Evolutionary conservation across 106 monocot genomes (phyloP), one percentile per base, ranked within the genome.

Genomic region (Chionographis japonica): DNA sequence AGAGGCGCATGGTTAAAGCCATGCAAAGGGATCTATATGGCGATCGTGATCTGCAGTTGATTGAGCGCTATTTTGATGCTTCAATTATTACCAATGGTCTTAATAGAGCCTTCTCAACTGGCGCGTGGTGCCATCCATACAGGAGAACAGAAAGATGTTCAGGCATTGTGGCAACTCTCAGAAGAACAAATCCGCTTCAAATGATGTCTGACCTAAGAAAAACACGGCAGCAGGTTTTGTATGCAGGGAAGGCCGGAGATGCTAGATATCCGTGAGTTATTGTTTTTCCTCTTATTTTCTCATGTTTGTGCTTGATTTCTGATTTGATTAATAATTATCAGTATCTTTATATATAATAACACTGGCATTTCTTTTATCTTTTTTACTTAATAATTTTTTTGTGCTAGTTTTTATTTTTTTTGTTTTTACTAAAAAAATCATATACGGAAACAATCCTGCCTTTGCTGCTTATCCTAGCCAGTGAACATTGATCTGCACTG

Each of bases 231-330:
- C 92, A 87, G 37, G 87, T 92, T 73, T 73, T 76, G 58, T 98
- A 98, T 76, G 85, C 87, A 46, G 89, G 97, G 49, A 98, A 98
- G 72, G 82, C 81, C 17, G 97, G 97, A 41, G 92, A 98, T 81
- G 86, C 92, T n/a, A 82, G 97, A 92, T 98, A 87, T 74, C 97
- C 97, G 97, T 98, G 82, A 85, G 90, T 86, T 41, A 18, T 14
- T 68, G 56, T 64, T 66, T 17, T 50, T 42, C 16, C 58, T 61
- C 40, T 37, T 18, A 42, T 53, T 50, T 6, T 53, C 27, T 27
- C 27, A 27, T 27, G 27, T 27, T 27, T 27, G 27, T 27, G 27
- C 27, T 27, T 27, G 27, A 27, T 0, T 27, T 27, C 27, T 27
- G 27, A 27, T 27, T 27, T 27, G 27, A 27, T 27, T 27, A 27